Percentiles rank a stretch among this genome's conserved stretches.
phyloP scores from a whole-genome alignment of 2,329 filamentous ascomycete species.

The Plenodomus biglobosus region DNA sequence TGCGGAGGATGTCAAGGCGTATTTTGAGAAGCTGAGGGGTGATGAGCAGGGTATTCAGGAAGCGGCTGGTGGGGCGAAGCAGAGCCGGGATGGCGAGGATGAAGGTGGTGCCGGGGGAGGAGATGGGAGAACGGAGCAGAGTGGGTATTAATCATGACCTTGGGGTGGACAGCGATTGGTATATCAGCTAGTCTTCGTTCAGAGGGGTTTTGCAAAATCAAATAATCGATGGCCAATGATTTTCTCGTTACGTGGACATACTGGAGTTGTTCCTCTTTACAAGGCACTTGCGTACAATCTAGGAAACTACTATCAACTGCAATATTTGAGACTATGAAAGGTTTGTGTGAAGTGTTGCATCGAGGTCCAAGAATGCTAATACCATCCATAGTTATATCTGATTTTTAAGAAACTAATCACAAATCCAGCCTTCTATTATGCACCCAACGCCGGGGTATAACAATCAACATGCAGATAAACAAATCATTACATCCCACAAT shows the following conservation, averaged over 20 bases:
- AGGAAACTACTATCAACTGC: background rate
- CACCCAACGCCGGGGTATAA: constrained; percentile 11
- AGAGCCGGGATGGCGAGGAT: constrained; percentile 31
- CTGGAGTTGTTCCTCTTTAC: background rate
- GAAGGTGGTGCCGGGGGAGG: constrained; percentile 29
- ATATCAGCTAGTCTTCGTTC: no score
- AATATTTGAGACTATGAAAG: background rate
- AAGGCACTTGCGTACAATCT: no score
- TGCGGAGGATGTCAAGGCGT: constrained; percentile 93
- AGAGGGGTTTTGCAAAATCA: no score
- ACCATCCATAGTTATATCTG: no score
- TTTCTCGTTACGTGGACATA: no score
- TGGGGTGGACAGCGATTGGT: no score
- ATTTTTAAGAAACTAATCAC: no score
- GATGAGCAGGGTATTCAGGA: constrained; percentile 70
- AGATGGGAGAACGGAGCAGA: constrained; percentile 42
- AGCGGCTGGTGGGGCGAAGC: constrained; percentile 35
- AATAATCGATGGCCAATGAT: no score
- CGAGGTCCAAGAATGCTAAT: background rate
- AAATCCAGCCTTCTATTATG: no score
- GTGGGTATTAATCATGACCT: constrained; percentile 37
- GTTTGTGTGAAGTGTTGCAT: background rate
- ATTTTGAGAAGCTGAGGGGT: constrained; percentile 91
- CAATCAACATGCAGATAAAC: background rate
- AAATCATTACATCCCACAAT: background rate